phyloP scores from a whole-genome alignment of 306 rosid species.

The Prunus armeniaca region DNA sequence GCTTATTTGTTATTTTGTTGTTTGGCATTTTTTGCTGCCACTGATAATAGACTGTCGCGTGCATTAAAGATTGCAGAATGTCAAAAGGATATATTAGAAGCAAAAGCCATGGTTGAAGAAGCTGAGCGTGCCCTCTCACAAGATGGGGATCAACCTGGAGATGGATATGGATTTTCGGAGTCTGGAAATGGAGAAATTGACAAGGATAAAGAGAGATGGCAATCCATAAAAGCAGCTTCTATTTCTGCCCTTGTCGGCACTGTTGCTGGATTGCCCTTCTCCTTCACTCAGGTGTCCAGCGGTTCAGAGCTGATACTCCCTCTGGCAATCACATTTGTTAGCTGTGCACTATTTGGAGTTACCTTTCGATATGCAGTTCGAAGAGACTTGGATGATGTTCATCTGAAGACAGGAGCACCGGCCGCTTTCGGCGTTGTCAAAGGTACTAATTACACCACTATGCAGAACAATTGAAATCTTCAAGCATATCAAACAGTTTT shows the following conservation, averaged over 20 bases:
- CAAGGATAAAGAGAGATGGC: constrained; percentile 64
- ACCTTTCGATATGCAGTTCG: constrained; percentile 70
- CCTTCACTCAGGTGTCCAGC: constrained; percentile 46
- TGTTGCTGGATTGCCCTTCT: constrained; percentile 62
- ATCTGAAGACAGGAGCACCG: constrained; percentile 77
- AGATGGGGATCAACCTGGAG: constrained; percentile 25
- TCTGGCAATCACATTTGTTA: constrained; percentile 51
- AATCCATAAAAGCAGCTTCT: constrained; percentile 70
- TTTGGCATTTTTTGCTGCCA: background rate
- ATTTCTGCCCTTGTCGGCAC: constrained; percentile 70
- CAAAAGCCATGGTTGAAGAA: constrained; percentile 65
- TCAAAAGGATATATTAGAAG: constrained; percentile 72
- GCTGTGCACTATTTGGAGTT: constrained; percentile 78
- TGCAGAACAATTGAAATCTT: background rate
- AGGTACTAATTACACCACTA: constrained; percentile 39
- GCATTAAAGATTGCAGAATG: constrained; percentile 65
- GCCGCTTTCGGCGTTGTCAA: constrained; percentile 89
- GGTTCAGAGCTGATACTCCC: constrained; percentile 57
- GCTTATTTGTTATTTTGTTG: background rate
- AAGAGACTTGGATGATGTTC: constrained; percentile 69
- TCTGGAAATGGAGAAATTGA: constrained; percentile 35
- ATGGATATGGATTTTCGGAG: constrained; percentile 21
- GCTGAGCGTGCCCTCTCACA: constrained; percentile 62
- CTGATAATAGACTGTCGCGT: background rate
- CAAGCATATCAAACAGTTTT: background rate